Conservation (phyloP, 768 basidiomycete genomes). For the Russula sp. region DNA sequence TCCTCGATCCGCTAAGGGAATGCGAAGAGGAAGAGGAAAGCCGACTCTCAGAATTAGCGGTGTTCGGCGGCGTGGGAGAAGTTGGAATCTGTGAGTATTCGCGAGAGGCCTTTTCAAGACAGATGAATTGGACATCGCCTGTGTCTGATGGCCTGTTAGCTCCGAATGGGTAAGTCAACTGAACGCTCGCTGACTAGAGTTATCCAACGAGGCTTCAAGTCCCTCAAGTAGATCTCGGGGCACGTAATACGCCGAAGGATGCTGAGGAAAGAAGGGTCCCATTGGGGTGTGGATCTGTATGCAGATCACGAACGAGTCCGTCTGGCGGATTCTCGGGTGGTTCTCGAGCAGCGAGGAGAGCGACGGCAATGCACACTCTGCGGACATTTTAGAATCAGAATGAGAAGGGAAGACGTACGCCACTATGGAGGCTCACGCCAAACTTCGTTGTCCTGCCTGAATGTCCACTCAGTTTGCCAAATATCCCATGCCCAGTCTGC, state of each 20-base stretch:
- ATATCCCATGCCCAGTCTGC: conserved; percentile 69
- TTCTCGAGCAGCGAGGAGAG: conserved; percentile 56
- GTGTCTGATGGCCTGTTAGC: conserved; percentile 38
- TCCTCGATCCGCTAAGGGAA: conserved; percentile 37
- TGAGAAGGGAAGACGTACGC: neutral
- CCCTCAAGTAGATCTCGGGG: conserved; percentile 62
- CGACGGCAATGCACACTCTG: conserved; percentile 58
- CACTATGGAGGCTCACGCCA: conserved; percentile 46
- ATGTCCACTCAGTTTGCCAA: conserved; percentile 66
- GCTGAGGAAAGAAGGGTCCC: conserved; percentile 51
- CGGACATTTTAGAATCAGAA: neutral
- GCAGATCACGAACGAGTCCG: conserved; percentile 65
- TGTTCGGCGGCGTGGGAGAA: conserved; percentile 26
- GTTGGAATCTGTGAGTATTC: conserved; percentile 25
- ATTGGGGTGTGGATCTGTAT: conserved; percentile 63
- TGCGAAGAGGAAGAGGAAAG: conserved; percentile 38
- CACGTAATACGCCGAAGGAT: conserved; percentile 57
- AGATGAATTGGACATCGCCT: conserved; percentile 71
- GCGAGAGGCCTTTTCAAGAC: conserved; percentile 47
- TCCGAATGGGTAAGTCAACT: neutral
- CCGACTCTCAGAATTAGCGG: conserved; percentile 29
- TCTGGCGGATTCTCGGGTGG: conserved; percentile 45
- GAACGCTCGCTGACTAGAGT: conserved; percentile 42
- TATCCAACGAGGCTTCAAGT: conserved; percentile 64
- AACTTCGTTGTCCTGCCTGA: conserved; percentile 63